Evolutionary conservation across 176 grass and related monocot species (phyloP).

Genomic region (Carex pumila): DNA sequence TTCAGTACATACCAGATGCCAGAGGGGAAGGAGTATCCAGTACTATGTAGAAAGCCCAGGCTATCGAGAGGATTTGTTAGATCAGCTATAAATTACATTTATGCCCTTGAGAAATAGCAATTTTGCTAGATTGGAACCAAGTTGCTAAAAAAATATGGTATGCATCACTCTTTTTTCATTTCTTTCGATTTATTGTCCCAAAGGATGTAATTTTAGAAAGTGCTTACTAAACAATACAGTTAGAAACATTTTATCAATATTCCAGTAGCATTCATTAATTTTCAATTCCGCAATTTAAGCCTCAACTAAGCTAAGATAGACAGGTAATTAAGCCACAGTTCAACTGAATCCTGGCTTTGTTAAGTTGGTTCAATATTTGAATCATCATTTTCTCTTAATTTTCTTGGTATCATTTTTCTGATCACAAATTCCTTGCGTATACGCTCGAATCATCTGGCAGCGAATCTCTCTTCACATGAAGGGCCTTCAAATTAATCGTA

Average conservation of each 20-base stretch:
- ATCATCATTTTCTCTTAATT: slow-evolving; percentile 1
- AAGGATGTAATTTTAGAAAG: slow-evolving; percentile 19
- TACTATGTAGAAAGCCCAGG: slow-evolving; percentile 57
- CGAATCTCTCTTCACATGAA: slow-evolving; percentile 83
- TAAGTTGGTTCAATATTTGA: background rate
- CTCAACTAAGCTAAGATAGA: background rate
- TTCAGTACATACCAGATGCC: slow-evolving; percentile 51
- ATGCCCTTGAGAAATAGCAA: slow-evolving; percentile 40
- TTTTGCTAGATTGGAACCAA: slow-evolving; percentile 80
- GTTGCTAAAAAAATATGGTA: slow-evolving; percentile 71
- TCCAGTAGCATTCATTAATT: background rate
- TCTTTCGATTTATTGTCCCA: background rate
- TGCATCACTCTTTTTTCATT: slow-evolving; percentile 12
- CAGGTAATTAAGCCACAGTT: background rate
- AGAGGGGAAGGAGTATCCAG: slow-evolving; percentile 71
- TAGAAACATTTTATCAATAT: background rate
- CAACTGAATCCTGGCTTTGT: background rate
- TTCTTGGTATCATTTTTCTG: slow-evolving; percentile 29
- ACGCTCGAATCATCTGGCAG: slow-evolving; percentile 78
- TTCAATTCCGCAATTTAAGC: background rate
- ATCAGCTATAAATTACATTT: slow-evolving; percentile 44
- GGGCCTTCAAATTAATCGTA: slow-evolving; percentile 44
- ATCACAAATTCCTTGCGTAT: slow-evolving; percentile 89
- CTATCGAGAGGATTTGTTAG: slow-evolving; percentile 29
- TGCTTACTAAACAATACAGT: background rate